Base-by-base conservation (phyloP, 768 basidiomycete species). In the Suillus clintonianus region DNA sequence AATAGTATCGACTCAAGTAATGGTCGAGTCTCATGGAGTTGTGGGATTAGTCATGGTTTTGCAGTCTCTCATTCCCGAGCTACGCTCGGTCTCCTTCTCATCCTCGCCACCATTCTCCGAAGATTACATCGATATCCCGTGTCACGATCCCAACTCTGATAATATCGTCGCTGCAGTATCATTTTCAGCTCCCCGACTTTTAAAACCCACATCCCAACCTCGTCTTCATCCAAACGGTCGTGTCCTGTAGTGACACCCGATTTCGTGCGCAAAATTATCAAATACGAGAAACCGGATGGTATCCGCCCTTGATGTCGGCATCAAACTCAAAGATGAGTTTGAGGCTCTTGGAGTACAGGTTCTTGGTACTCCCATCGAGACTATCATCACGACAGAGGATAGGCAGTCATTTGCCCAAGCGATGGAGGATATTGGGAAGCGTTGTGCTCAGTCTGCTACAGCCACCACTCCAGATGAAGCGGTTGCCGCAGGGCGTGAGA, bases 321-420 rank as follows among this genome's bases (percentile, higher is more conserved):
- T n/a, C n/a, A n/a, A n/a, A n/a, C n/a, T n/a, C n/a, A n/a, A n/a
- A n/a, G n/a, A n/a, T n/a, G n/a, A n/a, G n/a, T n/a, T n/a, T n/a
- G n/a, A n/a, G n/a, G n/a, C n/a, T n/a, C n/a, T n/a, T n/a, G n/a
- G n/a, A n/a, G n/a, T n/a, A n/a, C n/a, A n/a, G n/a, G n/a, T n/a
- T n/a, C n/a, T n/a, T n/a, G n/a, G n/a, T n/a, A n/a, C n/a, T n/a
- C n/a, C n/a, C n/a, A n/a, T n/a, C 70, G 95, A 81, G 95, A 98
- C n/a, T 0, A 92, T 99, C 80, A 96, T 99, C 80, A 90, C 88
- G 68, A 99, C 97, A 41, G 97, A 99, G 80, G 97, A 99, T 74
- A 83, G 97, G 62, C 94, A 97, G 77, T 81, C 97, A 61, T 99
- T 99, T 69, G 94, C 95, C 6, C 83, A 86, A 57, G 94, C 95